A percentile compares a stretch with the other conserved stretches of the same genome.
Evolutionary conservation across 495 filamentous ascomycete species (phyloP).

Genomic region (Neurospora sp.): DNA sequence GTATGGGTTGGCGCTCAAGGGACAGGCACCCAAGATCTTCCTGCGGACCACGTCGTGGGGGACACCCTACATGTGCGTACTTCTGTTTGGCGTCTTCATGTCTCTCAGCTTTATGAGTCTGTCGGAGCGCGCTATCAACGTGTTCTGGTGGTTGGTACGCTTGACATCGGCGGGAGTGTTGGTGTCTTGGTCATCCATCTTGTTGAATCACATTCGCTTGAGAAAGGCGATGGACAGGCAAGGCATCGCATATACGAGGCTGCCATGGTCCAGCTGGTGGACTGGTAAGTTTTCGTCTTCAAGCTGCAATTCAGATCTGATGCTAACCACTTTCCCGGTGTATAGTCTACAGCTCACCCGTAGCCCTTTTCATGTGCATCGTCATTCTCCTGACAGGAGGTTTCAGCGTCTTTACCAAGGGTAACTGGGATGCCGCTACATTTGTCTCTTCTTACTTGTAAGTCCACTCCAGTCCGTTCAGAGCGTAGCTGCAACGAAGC

Average conservation of each 20-base stretch:
- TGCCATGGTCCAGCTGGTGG: slow-evolving; percentile 40
- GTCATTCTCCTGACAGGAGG: slow-evolving; percentile 38
- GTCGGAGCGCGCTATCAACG: slow-evolving; percentile 43
- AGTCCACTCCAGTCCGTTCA: slow-evolving; percentile 2
- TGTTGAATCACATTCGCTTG: slow-evolving; percentile 38
- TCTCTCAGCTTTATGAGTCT: slow-evolving; percentile 51
- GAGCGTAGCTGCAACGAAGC: not conserved
- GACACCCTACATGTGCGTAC: slow-evolving; percentile 48
- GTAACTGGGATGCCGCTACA: slow-evolving; percentile 34
- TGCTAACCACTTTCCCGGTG: not conserved
- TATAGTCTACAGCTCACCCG: slow-evolving; percentile 25
- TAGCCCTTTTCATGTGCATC: slow-evolving; percentile 34
- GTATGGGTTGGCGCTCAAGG: slow-evolving; percentile 51
- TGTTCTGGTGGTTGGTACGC: slow-evolving; percentile 52
- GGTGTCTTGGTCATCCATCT: slow-evolving; percentile 42
- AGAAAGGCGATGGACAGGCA: slow-evolving; percentile 32
- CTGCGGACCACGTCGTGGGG: slow-evolving; percentile 50
- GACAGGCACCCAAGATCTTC: slow-evolving; percentile 47
- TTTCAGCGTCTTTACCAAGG: slow-evolving; percentile 37
- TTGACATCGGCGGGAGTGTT: slow-evolving; percentile 45
- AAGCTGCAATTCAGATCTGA: not conserved
- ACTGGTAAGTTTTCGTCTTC: slow-evolving; percentile 14
- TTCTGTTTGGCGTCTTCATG: slow-evolving; percentile 41
- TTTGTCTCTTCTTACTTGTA: slow-evolving; percentile 43
- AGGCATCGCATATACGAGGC: slow-evolving; percentile 21